Percentiles rank a stretch among this genome's conserved stretches.
Evolutionary conservation across 176 grass and related monocot genomes (phyloP).

Genomic region (Poa annua): DNA sequence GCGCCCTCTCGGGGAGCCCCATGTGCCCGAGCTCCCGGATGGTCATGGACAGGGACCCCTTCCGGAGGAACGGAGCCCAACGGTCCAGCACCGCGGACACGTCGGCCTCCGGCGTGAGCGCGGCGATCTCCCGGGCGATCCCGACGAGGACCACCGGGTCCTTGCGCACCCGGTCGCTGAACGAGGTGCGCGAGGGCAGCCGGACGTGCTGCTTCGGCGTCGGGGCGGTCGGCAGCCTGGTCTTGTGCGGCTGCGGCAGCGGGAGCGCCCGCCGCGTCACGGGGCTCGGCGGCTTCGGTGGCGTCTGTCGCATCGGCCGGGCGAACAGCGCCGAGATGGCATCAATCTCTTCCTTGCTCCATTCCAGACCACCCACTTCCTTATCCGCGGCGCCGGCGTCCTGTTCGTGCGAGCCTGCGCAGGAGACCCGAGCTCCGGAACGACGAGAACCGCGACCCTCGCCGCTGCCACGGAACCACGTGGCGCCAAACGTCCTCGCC

Average conservation of each 20-base stretch:
- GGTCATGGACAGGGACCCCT: conserved; percentile 82
- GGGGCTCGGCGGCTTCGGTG: conserved; percentile 41
- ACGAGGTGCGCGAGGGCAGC: conserved; percentile 43
- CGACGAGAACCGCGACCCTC: neutral
- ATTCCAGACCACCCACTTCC: conserved; percentile 24
- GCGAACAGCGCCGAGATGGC: conserved; percentile 83
- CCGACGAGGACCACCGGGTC: conserved; percentile 60
- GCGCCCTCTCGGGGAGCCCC: conserved; percentile 62
- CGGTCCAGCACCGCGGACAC: conserved; percentile 63
- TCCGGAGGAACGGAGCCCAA: conserved; percentile 70
- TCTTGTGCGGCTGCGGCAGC: conserved; percentile 61
- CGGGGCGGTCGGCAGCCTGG: conserved; percentile 39
- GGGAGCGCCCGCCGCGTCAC: conserved; percentile 48
- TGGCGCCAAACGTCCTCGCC: neutral
- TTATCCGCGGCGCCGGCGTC: neutral
- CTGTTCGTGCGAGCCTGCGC: neutral
- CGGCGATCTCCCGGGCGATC: conserved; percentile 72
- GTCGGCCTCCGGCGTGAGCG: conserved; percentile 39
- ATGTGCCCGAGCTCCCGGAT: conserved; percentile 88
- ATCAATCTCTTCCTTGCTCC: conserved; percentile 73
- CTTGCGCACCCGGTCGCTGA: conserved; percentile 70
- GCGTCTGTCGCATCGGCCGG: conserved; percentile 55
- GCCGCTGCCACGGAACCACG: neutral
- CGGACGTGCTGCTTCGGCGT: conserved; percentile 59
- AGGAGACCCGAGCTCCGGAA: neutral